Evolutionary conservation across 257 asterid genomes (phyloP), one percentile per base, ranked within the genome.

Genomic region (Verbena officinalis): DNA sequence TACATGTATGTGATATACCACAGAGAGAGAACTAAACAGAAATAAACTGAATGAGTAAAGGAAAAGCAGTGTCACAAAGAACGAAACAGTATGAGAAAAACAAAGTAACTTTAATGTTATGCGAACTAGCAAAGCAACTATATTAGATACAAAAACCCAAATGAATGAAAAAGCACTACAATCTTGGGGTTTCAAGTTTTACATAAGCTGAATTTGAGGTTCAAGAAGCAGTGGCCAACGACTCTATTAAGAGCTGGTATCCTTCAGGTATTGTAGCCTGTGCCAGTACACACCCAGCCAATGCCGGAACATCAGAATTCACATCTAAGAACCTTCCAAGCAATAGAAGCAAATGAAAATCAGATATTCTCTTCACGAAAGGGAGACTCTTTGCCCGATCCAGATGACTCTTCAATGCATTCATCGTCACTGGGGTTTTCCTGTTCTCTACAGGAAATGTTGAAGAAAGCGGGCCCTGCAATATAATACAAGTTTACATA

Each of bases 401-500:
- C 64, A 94, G 81, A 74, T 94, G 97, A 55, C 14, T 82, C 74
- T 78, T 86, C 74, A 94, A 62, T n/a, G 96, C 96, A 49, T 34
- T 82, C 82, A 71, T 78, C 55, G 89, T 58, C 64, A 86, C 85
- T 0, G 67, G 77, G 60, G 79, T 10, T 33, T 53, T 76, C 75
- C 99, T 80, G 82, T 94, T 90, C 85, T 94, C 99, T 9, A 90
- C 76, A 4, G 99, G 99, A 66, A 88, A 94, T 38, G 88, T 67
- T 4, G 98, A 66, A 39, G 96, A 59, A 33, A 94, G 90, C 10
- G 96, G 98, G 27, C 99, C 99, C 99, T 94, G 89, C 76, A 77
- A 40, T 66, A 61, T 14, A 20, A 33, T 21, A 54, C 53, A 19
- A 58, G 40, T 17, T 71, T 23, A 14, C 12, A 5, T 73, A 27